A percentile compares a stretch with the other conserved stretches of the same genome.
These are phyloP conservation scores for Adansonia rubrostipa DNA, from an alignment of 441 rosid genomes.

Conservation along the genomic window DNA sequence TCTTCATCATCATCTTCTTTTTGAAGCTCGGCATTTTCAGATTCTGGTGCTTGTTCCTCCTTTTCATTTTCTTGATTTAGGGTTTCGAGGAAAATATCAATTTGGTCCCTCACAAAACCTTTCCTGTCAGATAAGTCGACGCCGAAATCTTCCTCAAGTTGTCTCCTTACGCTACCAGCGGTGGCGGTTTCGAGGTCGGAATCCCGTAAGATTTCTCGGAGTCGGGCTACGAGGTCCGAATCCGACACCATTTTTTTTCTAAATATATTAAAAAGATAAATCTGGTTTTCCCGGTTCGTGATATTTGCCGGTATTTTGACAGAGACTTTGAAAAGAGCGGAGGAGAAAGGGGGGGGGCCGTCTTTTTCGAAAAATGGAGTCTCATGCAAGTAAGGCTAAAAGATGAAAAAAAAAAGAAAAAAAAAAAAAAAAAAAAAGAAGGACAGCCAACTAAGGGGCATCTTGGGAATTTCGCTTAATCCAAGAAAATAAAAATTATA, in stretches of 20 bases:
- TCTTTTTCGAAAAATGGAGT: constrained; percentile 18
- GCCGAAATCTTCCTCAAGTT: constrained; percentile 63
- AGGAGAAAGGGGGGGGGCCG: not conserved
- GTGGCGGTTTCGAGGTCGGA: constrained; percentile 79
- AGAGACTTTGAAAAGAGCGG: constrained; percentile 11
- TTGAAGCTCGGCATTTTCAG: constrained; percentile 12
- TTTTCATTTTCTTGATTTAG: constrained; percentile 25
- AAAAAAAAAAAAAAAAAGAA: not conserved
- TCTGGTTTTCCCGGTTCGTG: not conserved
- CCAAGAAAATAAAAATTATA: not conserved
- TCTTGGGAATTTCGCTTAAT: not conserved
- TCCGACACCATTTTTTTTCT: constrained; percentile 53
- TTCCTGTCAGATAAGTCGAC: constrained; percentile 65
- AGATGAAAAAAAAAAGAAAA: not conserved
- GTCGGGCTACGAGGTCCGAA: constrained; percentile 62
- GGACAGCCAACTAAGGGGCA: not conserved
- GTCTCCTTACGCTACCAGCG: constrained; percentile 66
- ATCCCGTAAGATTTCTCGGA: constrained; percentile 58
- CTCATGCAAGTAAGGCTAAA: constrained; percentile 22
- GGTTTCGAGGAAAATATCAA: constrained; percentile 56
- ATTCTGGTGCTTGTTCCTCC: not conserved
- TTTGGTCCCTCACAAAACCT: constrained; percentile 63
- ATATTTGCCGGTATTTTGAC: constrained; percentile 4
- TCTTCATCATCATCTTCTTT: not conserved
- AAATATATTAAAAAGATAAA: not conserved